Conservation (phyloP, 345 rosid genomes). For the Pugionium dolabratum region DNA sequence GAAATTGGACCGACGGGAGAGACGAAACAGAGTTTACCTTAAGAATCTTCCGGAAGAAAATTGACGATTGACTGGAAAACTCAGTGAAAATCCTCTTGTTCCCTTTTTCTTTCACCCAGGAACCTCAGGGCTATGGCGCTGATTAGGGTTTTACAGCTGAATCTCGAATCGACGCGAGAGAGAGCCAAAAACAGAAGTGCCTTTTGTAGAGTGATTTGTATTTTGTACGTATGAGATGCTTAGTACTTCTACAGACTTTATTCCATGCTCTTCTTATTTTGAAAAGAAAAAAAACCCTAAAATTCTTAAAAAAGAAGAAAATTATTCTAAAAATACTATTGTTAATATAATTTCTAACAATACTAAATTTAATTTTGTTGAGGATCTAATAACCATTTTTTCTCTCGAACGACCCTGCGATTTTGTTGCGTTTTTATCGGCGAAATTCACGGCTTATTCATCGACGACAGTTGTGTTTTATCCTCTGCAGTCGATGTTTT, state of each 20-base stretch:
- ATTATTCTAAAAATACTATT: too few species aligned
- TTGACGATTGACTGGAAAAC: conserved; percentile 15
- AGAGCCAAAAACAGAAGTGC: conserved; percentile 10
- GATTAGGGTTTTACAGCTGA: conserved; percentile 43
- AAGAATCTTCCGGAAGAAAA: not conserved
- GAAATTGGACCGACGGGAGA: not conserved
- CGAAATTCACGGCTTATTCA: too few species aligned
- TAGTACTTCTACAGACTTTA: not conserved
- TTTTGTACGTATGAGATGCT: conserved; percentile 16
- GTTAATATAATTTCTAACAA: too few species aligned
- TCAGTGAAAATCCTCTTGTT: conserved; percentile 3
- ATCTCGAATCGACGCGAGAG: conserved; percentile 30
- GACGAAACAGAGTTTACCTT: conserved; percentile 25
- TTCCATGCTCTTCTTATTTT: too few species aligned
- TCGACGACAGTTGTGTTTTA: too few species aligned
- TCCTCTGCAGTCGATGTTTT: too few species aligned
- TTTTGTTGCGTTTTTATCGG: too few species aligned
- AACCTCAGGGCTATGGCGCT: conserved; percentile 21
- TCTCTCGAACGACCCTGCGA: too few species aligned
- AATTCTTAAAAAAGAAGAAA: too few species aligned
- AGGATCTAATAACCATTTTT: too few species aligned
- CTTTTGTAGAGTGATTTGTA: conserved; percentile 20
- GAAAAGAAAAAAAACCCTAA: too few species aligned
- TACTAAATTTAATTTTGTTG: too few species aligned
- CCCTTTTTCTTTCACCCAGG: conserved; percentile 11